Conservation (phyloP, 495 filamentous ascomycete genomes). For the Neurospora sp. region DNA sequence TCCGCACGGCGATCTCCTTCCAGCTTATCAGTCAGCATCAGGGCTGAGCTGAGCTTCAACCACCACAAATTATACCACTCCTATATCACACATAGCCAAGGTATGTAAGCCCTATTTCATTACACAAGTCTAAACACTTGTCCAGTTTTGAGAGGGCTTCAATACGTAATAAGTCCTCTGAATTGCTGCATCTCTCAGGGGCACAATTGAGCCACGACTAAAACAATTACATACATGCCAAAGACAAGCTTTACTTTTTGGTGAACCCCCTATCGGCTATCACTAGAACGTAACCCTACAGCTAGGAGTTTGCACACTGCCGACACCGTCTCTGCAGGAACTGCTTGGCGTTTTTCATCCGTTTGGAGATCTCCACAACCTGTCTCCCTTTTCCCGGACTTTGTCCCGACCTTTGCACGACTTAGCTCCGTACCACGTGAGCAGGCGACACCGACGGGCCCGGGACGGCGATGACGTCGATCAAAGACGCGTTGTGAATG, state of each 20-base stretch:
- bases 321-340: neutral
- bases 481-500: neutral
- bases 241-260: neutral
- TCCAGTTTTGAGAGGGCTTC: neutral
- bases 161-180: neutral
- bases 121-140: neutral
- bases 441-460: conserved; percentile 1
- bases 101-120: neutral
- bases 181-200: neutral
- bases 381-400: neutral
- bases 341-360: too few species aligned
- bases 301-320: neutral
- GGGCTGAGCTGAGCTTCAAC: neutral
- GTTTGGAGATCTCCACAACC: neutral
- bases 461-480: neutral
- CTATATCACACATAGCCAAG: neutral
- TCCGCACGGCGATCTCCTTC: neutral
- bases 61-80: neutral
- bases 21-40: neutral
- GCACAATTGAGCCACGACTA: neutral
- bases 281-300: neutral
- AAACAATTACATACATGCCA: neutral
- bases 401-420: neutral
- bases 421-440: conserved; percentile 5
- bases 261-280: neutral